Base-by-base conservation (phyloP, 78 protist species). In the Isochrysis galbana region DNA sequence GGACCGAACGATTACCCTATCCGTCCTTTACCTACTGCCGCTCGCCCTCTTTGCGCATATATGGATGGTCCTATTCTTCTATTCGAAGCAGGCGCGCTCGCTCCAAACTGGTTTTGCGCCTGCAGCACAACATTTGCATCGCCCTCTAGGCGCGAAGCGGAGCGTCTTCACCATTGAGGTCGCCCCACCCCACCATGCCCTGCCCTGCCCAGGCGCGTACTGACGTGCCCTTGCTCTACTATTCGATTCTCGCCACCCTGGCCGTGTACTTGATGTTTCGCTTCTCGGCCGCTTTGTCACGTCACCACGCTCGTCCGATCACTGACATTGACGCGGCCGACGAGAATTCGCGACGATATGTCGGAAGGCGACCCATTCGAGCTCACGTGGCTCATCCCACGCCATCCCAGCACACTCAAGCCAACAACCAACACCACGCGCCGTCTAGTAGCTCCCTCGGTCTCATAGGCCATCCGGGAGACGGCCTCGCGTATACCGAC, bases 221-320 rank as follows among this genome's bases (percentile, higher is more conserved):
- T 2, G 80, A 70, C 41, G 80, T 70, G 80, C 80, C 80, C 80
- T 19, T 70, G 45, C n/a, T 70, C 80, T 70, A 70, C 21, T 70
- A 32, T 34, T 14, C 21, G 5, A 1, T 34, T 1, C 80, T 70
- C 44, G 2, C 14, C 41, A 2, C 36, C 80, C 80, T 70, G 29
- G 19, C 80, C 19, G 14, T 2, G 23, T 34, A 36, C 34, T 3
- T 70, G 23, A 70, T 70, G 80, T 3, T n/a, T 17, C 80, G 80
- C 80, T 19, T 70, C 39, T n/a, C 34, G 32, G 44, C n/a, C 80
- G 80, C 29, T 36, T 2, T 70, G 45, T 61, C 72, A 32, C 7
- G 7, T 10, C 72, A 11, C 38, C 22, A 5, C 38, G n/a, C 7
- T 23, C 7, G 32, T 23, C 72, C 3, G 3, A 32, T 61, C 4